Conservation (phyloP, 805 yeast species). For the Suhomyces sp. region DNA sequence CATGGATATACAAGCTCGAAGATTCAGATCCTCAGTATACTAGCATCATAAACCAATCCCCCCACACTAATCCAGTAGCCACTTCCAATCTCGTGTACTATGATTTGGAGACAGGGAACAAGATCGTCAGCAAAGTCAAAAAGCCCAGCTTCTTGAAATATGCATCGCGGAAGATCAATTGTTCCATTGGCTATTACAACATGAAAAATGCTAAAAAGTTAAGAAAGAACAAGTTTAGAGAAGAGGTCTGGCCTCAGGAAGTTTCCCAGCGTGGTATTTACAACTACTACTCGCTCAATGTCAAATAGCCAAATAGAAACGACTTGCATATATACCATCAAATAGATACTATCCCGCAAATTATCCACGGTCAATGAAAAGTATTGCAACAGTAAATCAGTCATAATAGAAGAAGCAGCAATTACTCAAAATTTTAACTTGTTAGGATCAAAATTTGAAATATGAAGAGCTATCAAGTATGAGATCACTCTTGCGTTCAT, state of each 20-base stretch:
- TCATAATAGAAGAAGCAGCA: too few species aligned
- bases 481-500: too few species aligned
- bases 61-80: slow-evolving; percentile 6
- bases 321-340: too few species aligned
- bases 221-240: slow-evolving; percentile 20
- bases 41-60: slow-evolving; percentile 19
- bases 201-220: slow-evolving; percentile 25
- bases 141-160: slow-evolving; percentile 51
- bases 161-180: slow-evolving; percentile 52
- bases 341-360: too few species aligned
- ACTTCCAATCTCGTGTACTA: slow-evolving; percentile 49
- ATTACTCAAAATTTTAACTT: too few species aligned
- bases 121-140: slow-evolving; percentile 44
- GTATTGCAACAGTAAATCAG: too few species aligned
- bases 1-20: slow-evolving; percentile 65
- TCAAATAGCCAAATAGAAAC: slow-evolving; percentile 23
- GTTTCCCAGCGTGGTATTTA: slow-evolving; percentile 54
- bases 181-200: slow-evolving; percentile 51
- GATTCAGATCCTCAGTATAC: slow-evolving; percentile 31
- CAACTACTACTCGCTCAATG: slow-evolving; percentile 55
- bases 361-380: too few species aligned
- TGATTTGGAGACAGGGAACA: slow-evolving; percentile 63
- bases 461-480: too few species aligned
- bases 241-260: slow-evolving; percentile 52
- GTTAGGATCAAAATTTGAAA: too few species aligned